Conservation (phyloP, 805 yeast species). For the Phaffomyces opuntiae region DNA sequence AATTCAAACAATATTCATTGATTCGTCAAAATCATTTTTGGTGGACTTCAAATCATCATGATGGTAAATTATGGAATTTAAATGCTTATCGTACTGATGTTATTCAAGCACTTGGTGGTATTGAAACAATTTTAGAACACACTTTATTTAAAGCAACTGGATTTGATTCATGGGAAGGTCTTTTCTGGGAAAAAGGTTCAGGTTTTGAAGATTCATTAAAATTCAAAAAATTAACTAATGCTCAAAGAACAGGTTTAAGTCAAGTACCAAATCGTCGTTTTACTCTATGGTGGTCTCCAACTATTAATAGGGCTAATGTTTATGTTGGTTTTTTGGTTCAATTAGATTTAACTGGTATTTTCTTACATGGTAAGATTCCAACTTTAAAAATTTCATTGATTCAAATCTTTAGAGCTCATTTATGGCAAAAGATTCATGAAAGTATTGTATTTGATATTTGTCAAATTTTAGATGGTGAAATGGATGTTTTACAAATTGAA, state of each 20-base stretch:
- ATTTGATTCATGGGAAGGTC: slow-evolving; percentile 96
- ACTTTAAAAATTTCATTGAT: slow-evolving; percentile 91
- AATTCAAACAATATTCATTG: slow-evolving; percentile 66
- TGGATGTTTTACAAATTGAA: slow-evolving; percentile 77
- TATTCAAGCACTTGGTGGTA: slow-evolving; percentile 95
- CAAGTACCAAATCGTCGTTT: slow-evolving; percentile 97
- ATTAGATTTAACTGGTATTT: slow-evolving; percentile 92
- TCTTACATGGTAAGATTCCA: slow-evolving; percentile 96
- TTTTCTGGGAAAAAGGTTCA: slow-evolving; percentile 96
- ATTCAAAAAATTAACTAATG: slow-evolving; percentile 91
- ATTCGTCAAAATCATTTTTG: slow-evolving; percentile 82
- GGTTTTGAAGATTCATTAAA: slow-evolving; percentile 97
- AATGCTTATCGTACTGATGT: slow-evolving; percentile 92
- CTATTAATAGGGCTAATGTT: slow-evolving; percentile 95
- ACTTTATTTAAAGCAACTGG: slow-evolving; percentile 96
- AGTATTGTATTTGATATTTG: slow-evolving; percentile 89
- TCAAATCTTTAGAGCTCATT: slow-evolving; percentile 94
- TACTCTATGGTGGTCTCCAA: slow-evolving; percentile 99
- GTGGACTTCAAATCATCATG: slow-evolving; percentile 94
- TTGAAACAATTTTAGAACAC: slow-evolving; percentile 92
- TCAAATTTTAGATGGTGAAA: slow-evolving; percentile 83
- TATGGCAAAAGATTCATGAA: slow-evolving; percentile 99
- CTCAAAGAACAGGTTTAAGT: slow-evolving; percentile 93
- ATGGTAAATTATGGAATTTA: slow-evolving; percentile 92
- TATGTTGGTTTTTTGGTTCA: slow-evolving; percentile 97